Evolutionary conservation across 169 alveolate genomes (phyloP), one percentile per base, ranked within the genome.

Genomic region (Plasmodium cynomolgi): DNA sequence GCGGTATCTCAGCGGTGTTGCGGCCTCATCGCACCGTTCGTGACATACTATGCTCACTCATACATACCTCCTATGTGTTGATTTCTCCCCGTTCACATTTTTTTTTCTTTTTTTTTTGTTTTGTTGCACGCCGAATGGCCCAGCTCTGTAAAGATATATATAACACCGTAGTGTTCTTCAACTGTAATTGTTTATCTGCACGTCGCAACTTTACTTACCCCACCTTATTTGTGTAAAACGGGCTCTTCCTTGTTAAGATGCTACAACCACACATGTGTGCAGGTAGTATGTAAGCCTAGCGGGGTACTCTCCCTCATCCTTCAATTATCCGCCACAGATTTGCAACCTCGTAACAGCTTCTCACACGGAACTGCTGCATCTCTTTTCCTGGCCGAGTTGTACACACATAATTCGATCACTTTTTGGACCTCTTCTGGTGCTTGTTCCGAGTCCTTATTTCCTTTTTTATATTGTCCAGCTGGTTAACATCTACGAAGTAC

Each of bases 401-500:
- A 17, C n/a, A 23, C 31, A 68, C 37, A 11, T n/a, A 17, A 37
- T 0, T 26, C 33, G 39, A 31, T 73, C 72, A 86, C 20, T 86
- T 86, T 37, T 86, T 86, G 44, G 93, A 86, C 50, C 93, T 75
- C 68, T 86, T 86, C 68, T 86, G 93, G 8, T 75, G 85, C 50
- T 95, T 95, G 75, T 93, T 93, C 75, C 92, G 82, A 33, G 92
- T 95, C 47, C 97, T 84, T 50, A 97, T 96, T 54, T 97, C 98
- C 77, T 96, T 97, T 34, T 95, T 93, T 97, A 97, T 95, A 58
- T 92, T 96, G 33, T 97, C 98, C 26, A 97, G 91, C 41, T 95
- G 96, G 62, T 96, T 95, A 20, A 96, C 97, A 79, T 92, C 96
- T 17, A 96, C 95, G 93, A 96, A 97, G 82, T 97, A 97, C n/a